Percentiles rank a stretch among this genome's conserved stretches.
Conservation (phyloP, 768 basidiomycete species). For the Termitomyces sp. region DNA sequence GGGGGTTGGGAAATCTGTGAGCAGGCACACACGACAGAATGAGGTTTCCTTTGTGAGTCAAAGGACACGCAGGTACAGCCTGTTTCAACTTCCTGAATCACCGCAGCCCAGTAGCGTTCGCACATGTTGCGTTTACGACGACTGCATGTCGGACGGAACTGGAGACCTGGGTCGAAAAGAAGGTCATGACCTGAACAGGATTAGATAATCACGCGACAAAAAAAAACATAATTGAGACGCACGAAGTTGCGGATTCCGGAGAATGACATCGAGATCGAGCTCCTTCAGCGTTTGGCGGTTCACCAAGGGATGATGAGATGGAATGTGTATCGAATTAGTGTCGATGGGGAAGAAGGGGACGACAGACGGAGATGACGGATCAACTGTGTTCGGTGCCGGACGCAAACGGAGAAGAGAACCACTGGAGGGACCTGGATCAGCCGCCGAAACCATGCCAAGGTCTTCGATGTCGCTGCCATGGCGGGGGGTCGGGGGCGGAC, state of each 20-base stretch:
- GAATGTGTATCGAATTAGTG: constrained; percentile 50
- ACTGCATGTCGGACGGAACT: constrained; percentile 74
- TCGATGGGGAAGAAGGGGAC: constrained; percentile 34
- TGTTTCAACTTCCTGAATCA: constrained; percentile 68
- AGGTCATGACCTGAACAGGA: constrained; percentile 69
- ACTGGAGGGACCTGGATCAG: constrained; percentile 37
- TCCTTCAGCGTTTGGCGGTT: constrained; percentile 80
- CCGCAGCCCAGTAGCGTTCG: constrained; percentile 82
- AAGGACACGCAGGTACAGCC: constrained; percentile 86
- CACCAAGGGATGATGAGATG: constrained; percentile 68
- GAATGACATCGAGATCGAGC: constrained; percentile 78
- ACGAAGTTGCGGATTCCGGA: constrained; percentile 90
- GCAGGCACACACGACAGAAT: constrained; percentile 52
- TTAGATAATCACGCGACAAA: constrained; percentile 12
- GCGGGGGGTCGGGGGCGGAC: constrained; percentile 23
- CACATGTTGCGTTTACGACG: constrained; percentile 66
- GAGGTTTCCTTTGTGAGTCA: constrained; percentile 51
- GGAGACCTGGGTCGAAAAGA: constrained; percentile 79
- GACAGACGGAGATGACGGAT: constrained; percentile 20
- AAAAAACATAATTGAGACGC: constrained; percentile 36
- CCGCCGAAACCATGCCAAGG: constrained; percentile 36
- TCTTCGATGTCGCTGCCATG: constrained; percentile 39
- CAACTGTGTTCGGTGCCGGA: constrained; percentile 22
- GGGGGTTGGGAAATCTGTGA: constrained; percentile 35
- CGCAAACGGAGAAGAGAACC: constrained; percentile 35